Evolutionary conservation across 495 filamentous ascomycete species (phyloP), one percentile per base, ranked within the genome.

Genomic region (Talaromyces adpressus): DNA sequence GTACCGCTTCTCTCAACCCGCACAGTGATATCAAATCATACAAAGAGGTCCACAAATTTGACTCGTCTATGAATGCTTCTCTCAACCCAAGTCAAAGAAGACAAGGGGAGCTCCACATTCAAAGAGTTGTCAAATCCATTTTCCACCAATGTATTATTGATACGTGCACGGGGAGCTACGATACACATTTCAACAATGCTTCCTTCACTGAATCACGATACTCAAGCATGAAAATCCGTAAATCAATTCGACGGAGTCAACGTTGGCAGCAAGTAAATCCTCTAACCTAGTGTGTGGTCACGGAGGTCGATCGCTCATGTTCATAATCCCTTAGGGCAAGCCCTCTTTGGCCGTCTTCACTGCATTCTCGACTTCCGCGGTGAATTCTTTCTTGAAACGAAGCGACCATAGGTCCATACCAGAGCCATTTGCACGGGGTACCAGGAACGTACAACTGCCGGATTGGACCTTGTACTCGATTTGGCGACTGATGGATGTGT

Each of bases 341-440:
- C 22, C 20, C 25, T 30, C 60, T 23, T 62, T 53, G 25, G 60
- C 60, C 11, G 41, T 18, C 18, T 62, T 62, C 60, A 62, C 27
- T 14, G 60, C 60, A 9, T 51, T 51, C 27, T 62, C 76, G 64
- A 89, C 61, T 27, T 72, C 72, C 4, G 74, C 72, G 1, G 81
- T 77, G 30, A 83, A 66, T n/a, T 79, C 75, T 59, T 76, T 68
- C 77, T 87, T 89, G 27, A 87, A 81, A 61, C 86, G 84, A 14
- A 91, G 66, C 34, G 87, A 77, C 85, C 86, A 91, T 5, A 82
- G 82, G 64, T 88, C 85, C 16, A 85, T 66, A 4, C 75, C 72
- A 29, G 72, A 75, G 2, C 81, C 82, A 18, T 77, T 72, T 58
- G 84, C 76, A 45, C 75, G 75, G 1, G 83, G 77, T 3, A 85